Base-by-base conservation (phyloP, 495 filamentous ascomycete genomes). In the Xylaria acuta region DNA sequence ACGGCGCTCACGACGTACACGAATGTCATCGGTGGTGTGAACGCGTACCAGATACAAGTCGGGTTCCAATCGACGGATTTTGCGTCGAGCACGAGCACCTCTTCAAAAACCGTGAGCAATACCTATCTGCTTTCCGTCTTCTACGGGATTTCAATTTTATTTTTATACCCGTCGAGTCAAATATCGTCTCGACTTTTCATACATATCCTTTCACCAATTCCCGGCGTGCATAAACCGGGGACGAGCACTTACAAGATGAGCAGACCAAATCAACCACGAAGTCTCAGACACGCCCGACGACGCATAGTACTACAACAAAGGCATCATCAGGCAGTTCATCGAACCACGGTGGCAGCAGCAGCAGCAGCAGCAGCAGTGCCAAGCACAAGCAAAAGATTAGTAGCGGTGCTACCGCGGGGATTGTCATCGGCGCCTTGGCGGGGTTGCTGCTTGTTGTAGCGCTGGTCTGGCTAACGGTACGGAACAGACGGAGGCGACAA, bases 11-110 rank as follows among this genome's bases (percentile, higher is more conserved):
- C 36, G 7, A 59, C 53, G 25, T 69, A 27, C 12, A 43, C 36
- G 22, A 11, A 7, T 12, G n/a, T 11, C 25, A 18, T n/a, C 5
- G 66, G 66, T 27, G 66, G 66, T 5, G 51, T 69, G 22, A 69
- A 69, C 22, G 66, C 66, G 27, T 69, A 69, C 22, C 53, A 56
- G 66, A 34, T 69, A 14, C 66, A 69, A 69, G 66, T 69, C 22
- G 51, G 49, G 16, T 67, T 22, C 45, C 64, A 67, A 54, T 67
- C 64, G 30, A 67, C 64, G 27, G 47, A 54, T n/a, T 47, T 65
- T 36, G 41, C 41, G 40, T 45, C 63, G 63, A 67, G 47, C 64
- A 58, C 65, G n/a, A 47, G 6, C 5, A 66, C 64, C 8, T 18
- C 64, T 32, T 30, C n/a, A 27, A 54, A 8, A 45, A 67, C 64